A percentile compares a stretch with the other conserved stretches of the same genome.
These are phyloP conservation scores for Xylariaceae sp. DNA, from an alignment of 2,329 filamentous ascomycete species.

Conservation along the genomic window DNA sequence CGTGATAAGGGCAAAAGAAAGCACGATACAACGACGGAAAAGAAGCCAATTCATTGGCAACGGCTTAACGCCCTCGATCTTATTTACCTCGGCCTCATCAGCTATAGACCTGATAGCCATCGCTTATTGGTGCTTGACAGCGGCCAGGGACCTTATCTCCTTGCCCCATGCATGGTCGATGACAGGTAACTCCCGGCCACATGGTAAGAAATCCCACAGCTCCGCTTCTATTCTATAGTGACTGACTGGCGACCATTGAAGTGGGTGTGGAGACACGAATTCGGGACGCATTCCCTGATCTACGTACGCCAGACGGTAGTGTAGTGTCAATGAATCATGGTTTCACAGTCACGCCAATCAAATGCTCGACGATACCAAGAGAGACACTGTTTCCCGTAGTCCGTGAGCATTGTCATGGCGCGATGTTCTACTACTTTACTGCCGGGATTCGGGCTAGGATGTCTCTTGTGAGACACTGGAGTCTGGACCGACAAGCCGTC, in stretches of 20 bases:
- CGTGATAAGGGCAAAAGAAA: background rate
- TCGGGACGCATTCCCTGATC: conserved; percentile 2
- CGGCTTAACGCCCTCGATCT: conserved; percentile 2
- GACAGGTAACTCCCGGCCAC: conserved; percentile 10
- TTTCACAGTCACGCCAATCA: conserved; percentile 4
- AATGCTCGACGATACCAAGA: background rate
- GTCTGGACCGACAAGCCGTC: background rate
- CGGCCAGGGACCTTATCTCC: conserved; percentile 6
- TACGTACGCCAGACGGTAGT: background rate
- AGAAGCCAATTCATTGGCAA: background rate
- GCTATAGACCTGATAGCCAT: conserved; percentile 4
- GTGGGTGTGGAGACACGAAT: conserved; percentile 3
- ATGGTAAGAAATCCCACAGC: conserved; percentile 7
- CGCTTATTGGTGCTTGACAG: background rate
- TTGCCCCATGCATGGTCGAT: conserved; percentile 7
- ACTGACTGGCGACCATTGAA: background rate
- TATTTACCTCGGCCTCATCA: conserved; percentile 10
- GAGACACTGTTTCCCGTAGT: background rate
- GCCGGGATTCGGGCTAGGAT: background rate
- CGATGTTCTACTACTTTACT: background rate
- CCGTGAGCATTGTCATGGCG: background rate
- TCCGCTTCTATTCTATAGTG: conserved; percentile 11
- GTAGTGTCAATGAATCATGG: conserved; percentile 1
- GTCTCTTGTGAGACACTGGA: background rate
- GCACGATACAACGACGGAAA: background rate